Percentiles rank a stretch among this genome's conserved stretches.
phyloP scores from a whole-genome alignment of 805 yeast genomes.

The Sugiyamaella smithiae region DNA sequence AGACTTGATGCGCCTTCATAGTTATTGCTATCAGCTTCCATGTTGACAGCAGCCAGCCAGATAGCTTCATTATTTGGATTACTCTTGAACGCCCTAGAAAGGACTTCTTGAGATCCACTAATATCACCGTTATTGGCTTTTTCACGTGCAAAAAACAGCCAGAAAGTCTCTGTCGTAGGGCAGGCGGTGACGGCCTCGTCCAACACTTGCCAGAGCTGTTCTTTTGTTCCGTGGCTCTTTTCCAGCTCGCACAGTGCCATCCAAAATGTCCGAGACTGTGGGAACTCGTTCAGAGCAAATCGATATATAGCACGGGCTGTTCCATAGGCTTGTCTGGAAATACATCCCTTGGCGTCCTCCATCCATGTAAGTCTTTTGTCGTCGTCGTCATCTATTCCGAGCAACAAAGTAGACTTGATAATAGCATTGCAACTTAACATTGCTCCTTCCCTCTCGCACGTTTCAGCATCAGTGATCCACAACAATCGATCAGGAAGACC shows the following conservation, averaged over 20 bases:
- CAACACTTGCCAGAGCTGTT: slow-evolving; percentile 45
- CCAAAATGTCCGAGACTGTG: slow-evolving; percentile 38
- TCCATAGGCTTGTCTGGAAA: slow-evolving; percentile 28
- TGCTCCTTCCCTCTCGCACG: slow-evolving; percentile 49
- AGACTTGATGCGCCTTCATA: slow-evolving; percentile 37
- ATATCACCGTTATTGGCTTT: slow-evolving; percentile 52
- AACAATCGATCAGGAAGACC: slow-evolving; percentile 36
- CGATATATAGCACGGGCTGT: slow-evolving; percentile 50
- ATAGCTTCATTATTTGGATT: slow-evolving; percentile 51
- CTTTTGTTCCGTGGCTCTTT: slow-evolving; percentile 24
- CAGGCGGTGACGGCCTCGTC: slow-evolving; percentile 51
- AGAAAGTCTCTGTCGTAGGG: slow-evolving; percentile 50
- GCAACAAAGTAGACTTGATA: slow-evolving; percentile 41
- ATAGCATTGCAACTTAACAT: slow-evolving; percentile 53
- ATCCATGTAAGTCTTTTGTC: slow-evolving; percentile 34
- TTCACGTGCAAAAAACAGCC: slow-evolving; percentile 72
- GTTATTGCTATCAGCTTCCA: slow-evolving; percentile 48
- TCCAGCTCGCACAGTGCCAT: slow-evolving; percentile 31
- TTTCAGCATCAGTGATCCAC: slow-evolving; percentile 59
- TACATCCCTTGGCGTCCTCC: slow-evolving; percentile 38
- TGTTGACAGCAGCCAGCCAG: slow-evolving; percentile 70
- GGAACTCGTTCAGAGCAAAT: slow-evolving; percentile 45
- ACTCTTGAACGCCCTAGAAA: slow-evolving; percentile 45
- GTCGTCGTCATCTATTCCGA: slow-evolving; percentile 34
- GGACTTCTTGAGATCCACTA: slow-evolving; percentile 50